Percentiles rank a stretch among this genome's conserved stretches.
phyloP scores from a whole-genome alignment of 108 stramenopile species.

The Aurantiochytrium sp. region DNA sequence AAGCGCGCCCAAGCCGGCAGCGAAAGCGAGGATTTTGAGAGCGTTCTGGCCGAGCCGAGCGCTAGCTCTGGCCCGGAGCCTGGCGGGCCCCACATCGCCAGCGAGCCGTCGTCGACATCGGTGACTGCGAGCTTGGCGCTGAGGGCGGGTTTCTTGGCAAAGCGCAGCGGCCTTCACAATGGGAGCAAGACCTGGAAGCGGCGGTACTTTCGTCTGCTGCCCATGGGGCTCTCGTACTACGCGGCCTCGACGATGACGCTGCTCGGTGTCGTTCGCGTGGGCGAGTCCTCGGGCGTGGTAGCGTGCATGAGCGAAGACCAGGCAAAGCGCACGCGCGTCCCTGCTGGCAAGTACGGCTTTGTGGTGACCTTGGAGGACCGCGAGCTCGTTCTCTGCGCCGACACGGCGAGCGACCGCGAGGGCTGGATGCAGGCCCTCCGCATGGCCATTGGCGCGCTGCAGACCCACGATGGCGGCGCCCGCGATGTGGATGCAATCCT shows the following conservation, averaged over 20 bases:
- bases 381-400: neutral
- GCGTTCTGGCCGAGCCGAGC: neutral
- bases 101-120: neutral
- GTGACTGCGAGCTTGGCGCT: neutral
- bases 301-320: neutral
- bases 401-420: neutral
- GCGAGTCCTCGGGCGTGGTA: neutral
- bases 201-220: constrained; percentile 3
- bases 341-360: neutral
- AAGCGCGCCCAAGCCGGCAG: neutral
- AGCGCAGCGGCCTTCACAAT: constrained; percentile 23
- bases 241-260: neutral
- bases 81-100: neutral
- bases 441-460: neutral
- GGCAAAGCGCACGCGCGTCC: neutral
- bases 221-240: constrained; percentile 21
- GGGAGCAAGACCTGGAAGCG: constrained; percentile 38
- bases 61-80: neutral
- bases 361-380: neutral
- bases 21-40: neutral
- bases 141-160: neutral
- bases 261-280: neutral
- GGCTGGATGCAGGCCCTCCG: neutral
- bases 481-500: neutral
- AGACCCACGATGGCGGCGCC: neutral